Evolutionary conservation across 371 early-diverging fungal genomes (phyloP).

Genomic region (Mucor racemosus): DNA sequence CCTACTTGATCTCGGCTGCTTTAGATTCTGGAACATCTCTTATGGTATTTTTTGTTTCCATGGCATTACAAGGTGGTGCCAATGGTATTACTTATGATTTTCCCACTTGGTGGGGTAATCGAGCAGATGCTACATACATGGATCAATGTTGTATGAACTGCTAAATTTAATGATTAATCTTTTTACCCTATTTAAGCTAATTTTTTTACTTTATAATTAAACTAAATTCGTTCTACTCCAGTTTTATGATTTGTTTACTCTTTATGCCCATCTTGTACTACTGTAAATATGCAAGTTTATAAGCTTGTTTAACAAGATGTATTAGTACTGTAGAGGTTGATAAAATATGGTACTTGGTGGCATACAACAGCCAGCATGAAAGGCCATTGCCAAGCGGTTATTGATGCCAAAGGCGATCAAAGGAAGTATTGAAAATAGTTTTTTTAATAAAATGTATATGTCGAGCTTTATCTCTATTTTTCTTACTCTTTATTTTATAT

Average conservation of each 20-base stretch:
- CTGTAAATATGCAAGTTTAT: not conserved
- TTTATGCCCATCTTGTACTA: constrained; percentile 6
- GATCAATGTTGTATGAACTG: constrained; percentile 30
- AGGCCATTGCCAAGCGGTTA: too few relatives aligned
- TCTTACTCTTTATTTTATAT: too few relatives aligned
- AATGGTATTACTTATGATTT: constrained; percentile 39
- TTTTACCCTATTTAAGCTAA: too few relatives aligned
- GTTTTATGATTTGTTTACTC: not conserved
- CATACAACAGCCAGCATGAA: too few relatives aligned
- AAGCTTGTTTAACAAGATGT: too few relatives aligned
- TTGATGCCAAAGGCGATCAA: too few relatives aligned
- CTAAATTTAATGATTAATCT: not conserved
- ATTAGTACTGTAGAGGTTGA: too few relatives aligned
- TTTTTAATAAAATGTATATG: too few relatives aligned
- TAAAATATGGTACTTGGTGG: too few relatives aligned
- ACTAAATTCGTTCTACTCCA: not conserved
- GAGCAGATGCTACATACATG: constrained; percentile 24
- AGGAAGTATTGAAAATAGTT: too few relatives aligned
- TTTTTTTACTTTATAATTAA: too few relatives aligned
- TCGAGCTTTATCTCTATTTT: too few relatives aligned
- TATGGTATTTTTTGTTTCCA: constrained; percentile 54
- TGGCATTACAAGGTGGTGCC: constrained; percentile 58
- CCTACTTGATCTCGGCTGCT: constrained; percentile 60
- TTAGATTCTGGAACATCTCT: constrained; percentile 63
- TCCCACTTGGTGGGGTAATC: constrained; percentile 62